Conservation (phyloP, 139 green algal genomes). For the Chlorella sp. region DNA sequence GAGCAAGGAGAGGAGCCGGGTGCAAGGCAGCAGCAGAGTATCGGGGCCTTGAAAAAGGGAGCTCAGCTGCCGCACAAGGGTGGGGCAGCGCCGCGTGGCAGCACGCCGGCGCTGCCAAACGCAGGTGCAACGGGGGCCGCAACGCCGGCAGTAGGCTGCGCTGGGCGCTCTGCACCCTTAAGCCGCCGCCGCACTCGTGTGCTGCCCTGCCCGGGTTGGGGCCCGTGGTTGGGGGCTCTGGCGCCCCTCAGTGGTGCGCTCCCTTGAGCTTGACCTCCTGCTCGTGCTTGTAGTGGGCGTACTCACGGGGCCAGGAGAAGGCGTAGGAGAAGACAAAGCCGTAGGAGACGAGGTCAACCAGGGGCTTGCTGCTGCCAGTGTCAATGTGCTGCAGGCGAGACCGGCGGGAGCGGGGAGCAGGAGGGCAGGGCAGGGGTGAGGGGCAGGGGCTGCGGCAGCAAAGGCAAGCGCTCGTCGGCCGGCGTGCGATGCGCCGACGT, state of each 20-base stretch:
- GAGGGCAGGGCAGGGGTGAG: not conserved
- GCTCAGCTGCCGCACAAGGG: not conserved
- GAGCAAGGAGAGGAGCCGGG: too few species aligned
- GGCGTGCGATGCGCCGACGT: too few species aligned
- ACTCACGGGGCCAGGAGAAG: conserved; percentile 63
- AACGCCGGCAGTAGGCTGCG: too few species aligned
- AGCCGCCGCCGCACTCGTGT: not conserved
- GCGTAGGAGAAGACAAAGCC: conserved; percentile 63
- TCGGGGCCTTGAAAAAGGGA: not conserved
- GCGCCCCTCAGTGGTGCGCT: conserved; percentile 29
- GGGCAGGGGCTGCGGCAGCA: not conserved
- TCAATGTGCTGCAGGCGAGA: conserved; percentile 57
- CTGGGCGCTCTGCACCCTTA: not conserved
- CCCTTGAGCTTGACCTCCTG: conserved; percentile 65
- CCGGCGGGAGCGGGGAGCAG: not conserved
- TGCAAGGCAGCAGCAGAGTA: not conserved
- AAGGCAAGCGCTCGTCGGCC: not conserved
- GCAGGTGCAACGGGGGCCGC: not conserved
- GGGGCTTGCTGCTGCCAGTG: conserved; percentile 61
- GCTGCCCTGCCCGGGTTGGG: not conserved
- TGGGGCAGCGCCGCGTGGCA: not conserved
- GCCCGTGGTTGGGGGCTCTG: not conserved
- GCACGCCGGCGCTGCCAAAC: not conserved
- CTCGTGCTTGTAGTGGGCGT: conserved; percentile 64
- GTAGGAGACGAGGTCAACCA: conserved; percentile 51